These are phyloP conservation scores for Pistacia vera DNA, from an alignment of 345 rosid species.

Conservation along the genomic window DNA sequence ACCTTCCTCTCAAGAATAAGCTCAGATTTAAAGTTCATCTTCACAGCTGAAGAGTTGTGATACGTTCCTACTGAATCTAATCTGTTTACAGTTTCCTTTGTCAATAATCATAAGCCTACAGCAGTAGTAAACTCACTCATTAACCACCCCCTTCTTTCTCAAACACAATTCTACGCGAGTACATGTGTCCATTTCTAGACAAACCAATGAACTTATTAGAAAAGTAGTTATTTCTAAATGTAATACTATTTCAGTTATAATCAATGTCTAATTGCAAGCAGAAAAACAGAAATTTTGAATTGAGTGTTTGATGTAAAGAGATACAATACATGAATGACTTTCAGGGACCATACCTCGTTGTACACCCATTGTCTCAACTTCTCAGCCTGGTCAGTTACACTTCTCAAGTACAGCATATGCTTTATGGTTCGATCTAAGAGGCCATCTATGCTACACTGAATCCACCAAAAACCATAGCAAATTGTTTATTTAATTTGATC, in stretches of 20 bases:
- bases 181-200: background rate
- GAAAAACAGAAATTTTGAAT: background rate
- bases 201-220: background rate
- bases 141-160: background rate
- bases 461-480: background rate
- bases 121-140: background rate
- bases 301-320: background rate
- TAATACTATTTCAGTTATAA: no score
- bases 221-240: no score
- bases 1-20: background rate
- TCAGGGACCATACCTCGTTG: constrained; percentile 43
- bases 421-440: constrained; percentile 59
- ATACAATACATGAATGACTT: background rate
- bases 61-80: no score
- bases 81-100: background rate
- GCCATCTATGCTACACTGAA: constrained; percentile 75
- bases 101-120: background rate
- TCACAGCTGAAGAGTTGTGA: background rate
- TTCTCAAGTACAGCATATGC: constrained; percentile 58
- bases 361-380: constrained; percentile 47
- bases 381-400: constrained; percentile 56
- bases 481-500: background rate
- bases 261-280: background rate
- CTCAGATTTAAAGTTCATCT: background rate
- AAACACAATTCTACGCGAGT: background rate